Evolutionary conservation across 2,329 filamentous ascomycete species (phyloP).

Genomic region (Calonectria henricotiae): DNA sequence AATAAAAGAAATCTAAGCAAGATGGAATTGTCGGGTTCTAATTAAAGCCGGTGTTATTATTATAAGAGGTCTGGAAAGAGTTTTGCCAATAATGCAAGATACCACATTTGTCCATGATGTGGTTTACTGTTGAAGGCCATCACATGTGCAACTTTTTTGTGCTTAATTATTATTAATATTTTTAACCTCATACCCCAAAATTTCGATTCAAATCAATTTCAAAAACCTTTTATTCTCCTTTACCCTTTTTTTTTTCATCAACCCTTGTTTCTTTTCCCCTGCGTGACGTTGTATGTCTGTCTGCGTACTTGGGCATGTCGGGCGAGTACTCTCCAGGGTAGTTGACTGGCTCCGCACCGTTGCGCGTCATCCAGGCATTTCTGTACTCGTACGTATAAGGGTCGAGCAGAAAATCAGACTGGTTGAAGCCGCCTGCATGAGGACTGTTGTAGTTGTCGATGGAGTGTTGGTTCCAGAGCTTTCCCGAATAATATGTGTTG

Average conservation of each 20-base stretch:
- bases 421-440: conserved; percentile 70
- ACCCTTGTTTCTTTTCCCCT: background rate
- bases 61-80: background rate
- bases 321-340: conserved; percentile 70
- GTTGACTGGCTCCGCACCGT: conserved; percentile 69
- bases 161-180: conserved; percentile 9
- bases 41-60: conserved; percentile 12
- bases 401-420: conserved; percentile 73
- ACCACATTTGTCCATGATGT: conserved; percentile 13
- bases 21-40: conserved; percentile 22
- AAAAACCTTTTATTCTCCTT: background rate
- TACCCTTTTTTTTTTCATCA: background rate
- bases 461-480: conserved; percentile 77
- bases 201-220: background rate
- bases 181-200: background rate
- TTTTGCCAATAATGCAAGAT: conserved; percentile 20
- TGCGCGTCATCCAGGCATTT: conserved; percentile 76
- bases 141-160: background rate
- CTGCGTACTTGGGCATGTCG: conserved; percentile 58
- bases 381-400: conserved; percentile 79
- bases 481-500: conserved; percentile 81
- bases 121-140: conserved; percentile 1
- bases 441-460: conserved; percentile 74
- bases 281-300: background rate
- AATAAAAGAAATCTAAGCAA: background rate